Base-by-base conservation (phyloP, 108 stramenopile genomes). In the Conticribra guillardii region DNA sequence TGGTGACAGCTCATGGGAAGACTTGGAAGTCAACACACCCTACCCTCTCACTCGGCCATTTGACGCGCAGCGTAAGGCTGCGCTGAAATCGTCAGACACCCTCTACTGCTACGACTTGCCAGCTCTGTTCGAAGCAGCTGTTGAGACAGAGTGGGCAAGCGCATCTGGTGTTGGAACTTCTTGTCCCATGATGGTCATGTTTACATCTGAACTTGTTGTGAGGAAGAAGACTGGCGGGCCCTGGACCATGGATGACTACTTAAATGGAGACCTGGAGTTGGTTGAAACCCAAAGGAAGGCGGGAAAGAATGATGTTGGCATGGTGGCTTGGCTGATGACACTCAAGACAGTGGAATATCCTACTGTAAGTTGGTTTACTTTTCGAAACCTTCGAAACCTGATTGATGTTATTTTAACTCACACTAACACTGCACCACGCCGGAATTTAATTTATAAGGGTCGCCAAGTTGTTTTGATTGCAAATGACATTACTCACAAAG, bases 321-420 rank as follows among this genome's bases (percentile, higher is more conserved):
- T 99, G 99, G 98, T 99, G 41, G 99, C 98, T 11, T 99, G 99
- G 99, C 84, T 93, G 41, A 84, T 98, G 81, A 87, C 82, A 46
- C 71, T 99, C n/a, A 86, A 86, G 60, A 98, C 99, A 27, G 95
- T 97, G 3, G 98, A 99, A 73, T 98, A 96, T 82, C 97, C 96
- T 2, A 88, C 86, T 52, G 88, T 79, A 83, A 84, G 82, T 67
- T 41, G 37, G 5, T 41, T 41, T 11, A 9, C 37, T 41, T 41
- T 9, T 41, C 37, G 37, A 41, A 11, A 1, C 18, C 48, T 50
- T 17, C 46, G 0, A 17, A 27, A n/a, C n/a, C n/a, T n/a, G n/a
- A n/a, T n/a, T n/a, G n/a, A n/a, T n/a, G n/a, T 26, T 23, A 17
- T 4, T 52, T 61, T 31, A n/a, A n/a, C n/a, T n/a, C n/a, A n/a